Evolutionary conservation across 352 stramenopile species (phyloP).

Genomic region (Phytophthora lateralis): DNA sequence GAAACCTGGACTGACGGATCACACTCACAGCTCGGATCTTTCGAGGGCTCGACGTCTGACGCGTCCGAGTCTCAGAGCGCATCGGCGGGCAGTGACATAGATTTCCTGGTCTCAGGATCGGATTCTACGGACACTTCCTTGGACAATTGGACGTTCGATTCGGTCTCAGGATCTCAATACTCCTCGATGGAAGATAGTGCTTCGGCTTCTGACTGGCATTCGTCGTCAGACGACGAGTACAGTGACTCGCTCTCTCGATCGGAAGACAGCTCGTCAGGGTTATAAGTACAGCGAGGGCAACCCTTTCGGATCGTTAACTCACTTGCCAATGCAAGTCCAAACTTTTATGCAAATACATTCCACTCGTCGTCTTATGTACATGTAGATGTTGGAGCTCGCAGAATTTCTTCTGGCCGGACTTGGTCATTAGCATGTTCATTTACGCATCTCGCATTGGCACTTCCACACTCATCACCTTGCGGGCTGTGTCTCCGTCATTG

Average conservation of each 20-base stretch:
- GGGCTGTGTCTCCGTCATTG: no score
- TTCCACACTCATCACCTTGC: no score
- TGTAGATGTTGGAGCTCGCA: no score
- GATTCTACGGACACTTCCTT: constrained; percentile 7
- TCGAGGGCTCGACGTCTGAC: constrained; percentile 3
- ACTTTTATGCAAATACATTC: constrained; percentile 11
- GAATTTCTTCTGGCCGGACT: no score
- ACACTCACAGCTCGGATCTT: constrained; percentile 8
- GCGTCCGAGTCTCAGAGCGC: constrained; percentile 5
- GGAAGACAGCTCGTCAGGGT: constrained; percentile 14
- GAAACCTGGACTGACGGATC: constrained; percentile 4
- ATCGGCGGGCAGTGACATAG: neutral
- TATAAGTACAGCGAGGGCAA: constrained; percentile 2
- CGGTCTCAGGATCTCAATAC: constrained; percentile 1
- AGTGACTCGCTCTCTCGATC: constrained; percentile 15
- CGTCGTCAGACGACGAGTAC: constrained; percentile 2
- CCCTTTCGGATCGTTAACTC: neutral
- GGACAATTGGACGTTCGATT: constrained; percentile 11
- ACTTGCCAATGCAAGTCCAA: constrained; percentile 8
- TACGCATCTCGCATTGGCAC: no score
- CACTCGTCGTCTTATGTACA: neutral
- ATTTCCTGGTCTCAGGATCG: neutral
- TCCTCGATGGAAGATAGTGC: constrained; percentile 3
- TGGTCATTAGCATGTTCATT: no score
- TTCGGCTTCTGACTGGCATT: constrained; percentile 8